Evolutionary conservation across 495 filamentous ascomycete genomes (phyloP), one percentile per base, ranked within the genome.

Genomic region (Lindgomyces ingoldianus): DNA sequence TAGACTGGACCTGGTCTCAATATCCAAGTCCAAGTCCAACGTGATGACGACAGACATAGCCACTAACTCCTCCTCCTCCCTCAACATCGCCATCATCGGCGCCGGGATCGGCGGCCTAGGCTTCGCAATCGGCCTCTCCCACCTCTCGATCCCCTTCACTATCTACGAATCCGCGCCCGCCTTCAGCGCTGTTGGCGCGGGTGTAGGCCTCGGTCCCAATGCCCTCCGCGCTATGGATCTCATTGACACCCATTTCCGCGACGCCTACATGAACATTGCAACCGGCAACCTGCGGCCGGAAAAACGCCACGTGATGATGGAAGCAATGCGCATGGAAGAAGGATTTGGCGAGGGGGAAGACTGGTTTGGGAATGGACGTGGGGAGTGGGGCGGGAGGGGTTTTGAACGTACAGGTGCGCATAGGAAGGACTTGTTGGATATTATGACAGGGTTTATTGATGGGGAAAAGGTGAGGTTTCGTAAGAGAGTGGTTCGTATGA

Each of bases 51-150:
- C n/a, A n/a, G n/a, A n/a, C n/a, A n/a, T n/a, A n/a, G n/a, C n/a
- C n/a, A n/a, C n/a, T n/a, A n/a, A n/a, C 21, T 12, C 22, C 53
- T 21, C 36, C 19, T 16, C 36, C 55, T 12, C 14, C 1, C 56
- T 67, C 64, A 51, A 67, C 44, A 30, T 68, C 24, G 65, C 65
- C 45, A 68, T 68, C 45, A 48, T 68, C 30, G 65, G 65, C 26
- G 65, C 57, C n/a, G 65, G 65, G 21, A 68, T 68, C 16, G 58
- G 59, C 18, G 65, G 65, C 26, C 65, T 68, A 24, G 60, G 44
- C 18, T 41, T 68, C 18, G 65, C 65, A 14, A 62, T 68, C 19
- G 65, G 57, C 6, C 58, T 68, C 50, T 26, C 42, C 0, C 64
- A 59, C 25, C 64, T 54, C 30, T 19, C 19, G 4, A 47, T 68